These are phyloP conservation scores for Glycine tomentella DNA, from an alignment of 306 rosid genomes.

Conservation along the genomic window DNA sequence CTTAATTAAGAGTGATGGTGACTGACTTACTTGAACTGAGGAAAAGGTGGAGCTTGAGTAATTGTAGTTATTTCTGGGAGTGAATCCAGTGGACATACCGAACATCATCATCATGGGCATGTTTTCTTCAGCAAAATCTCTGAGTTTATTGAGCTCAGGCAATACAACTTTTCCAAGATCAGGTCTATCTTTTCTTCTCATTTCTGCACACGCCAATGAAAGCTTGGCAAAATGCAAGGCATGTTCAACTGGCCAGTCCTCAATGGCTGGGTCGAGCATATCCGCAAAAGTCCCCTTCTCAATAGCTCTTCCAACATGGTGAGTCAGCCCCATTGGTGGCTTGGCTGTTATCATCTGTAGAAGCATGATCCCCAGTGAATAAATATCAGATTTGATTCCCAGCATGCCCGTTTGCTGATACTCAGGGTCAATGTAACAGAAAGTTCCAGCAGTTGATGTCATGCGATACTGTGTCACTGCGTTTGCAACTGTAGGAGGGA, in stretches of 20 bases:
- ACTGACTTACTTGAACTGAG: constrained; percentile 54
- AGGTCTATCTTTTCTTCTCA: constrained; percentile 87
- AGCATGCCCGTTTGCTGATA: constrained; percentile 90
- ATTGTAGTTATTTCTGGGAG: constrained; percentile 23
- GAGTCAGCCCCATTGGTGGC: constrained; percentile 88
- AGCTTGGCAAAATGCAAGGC: constrained; percentile 68
- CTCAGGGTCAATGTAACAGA: constrained; percentile 94
- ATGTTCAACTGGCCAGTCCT: constrained; percentile 80
- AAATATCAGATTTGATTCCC: constrained; percentile 80
- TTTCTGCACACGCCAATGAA: constrained; percentile 73
- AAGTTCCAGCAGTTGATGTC: constrained; percentile 95
- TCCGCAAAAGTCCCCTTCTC: constrained; percentile 67
- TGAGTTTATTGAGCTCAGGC: constrained; percentile 73
- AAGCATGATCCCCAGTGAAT: constrained; percentile 84
- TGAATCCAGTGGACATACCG: constrained; percentile 1
- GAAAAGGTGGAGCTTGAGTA: constrained; percentile 18
- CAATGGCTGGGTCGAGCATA: constrained; percentile 74
- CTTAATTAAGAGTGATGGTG: not conserved
- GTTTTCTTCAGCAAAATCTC: constrained; percentile 65
- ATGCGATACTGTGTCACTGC: constrained; percentile 75
- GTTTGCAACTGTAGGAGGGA: constrained; percentile 82
- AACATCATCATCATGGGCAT: constrained; percentile 47
- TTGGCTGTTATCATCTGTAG: constrained; percentile 73
- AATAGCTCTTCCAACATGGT: constrained; percentile 66
- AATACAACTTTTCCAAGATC: constrained; percentile 75